These are phyloP conservation scores for Bacterosira constricta DNA, from an alignment of 108 stramenopile species.

Conservation along the genomic window DNA sequence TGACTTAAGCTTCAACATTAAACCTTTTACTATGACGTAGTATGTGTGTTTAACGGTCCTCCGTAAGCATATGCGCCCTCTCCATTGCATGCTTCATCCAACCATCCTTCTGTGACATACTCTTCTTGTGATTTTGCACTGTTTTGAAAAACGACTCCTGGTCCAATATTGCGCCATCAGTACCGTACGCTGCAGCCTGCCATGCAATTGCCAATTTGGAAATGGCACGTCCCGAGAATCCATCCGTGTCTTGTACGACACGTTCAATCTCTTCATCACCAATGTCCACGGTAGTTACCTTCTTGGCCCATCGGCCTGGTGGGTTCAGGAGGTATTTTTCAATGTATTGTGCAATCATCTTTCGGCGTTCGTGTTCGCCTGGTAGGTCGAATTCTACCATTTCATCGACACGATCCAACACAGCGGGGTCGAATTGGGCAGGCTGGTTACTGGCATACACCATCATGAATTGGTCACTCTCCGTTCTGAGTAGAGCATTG, in stretches of 20 bases:
- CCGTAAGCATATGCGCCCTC: conserved; percentile 69
- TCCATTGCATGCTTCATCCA: conserved; percentile 82
- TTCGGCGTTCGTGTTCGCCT: conserved; percentile 82
- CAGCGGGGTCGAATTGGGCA: conserved; percentile 95
- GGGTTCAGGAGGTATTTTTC: conserved; percentile 93
- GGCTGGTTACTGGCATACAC: conserved; percentile 99
- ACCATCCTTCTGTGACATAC: conserved; percentile 77
- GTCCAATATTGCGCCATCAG: conserved; percentile 84
- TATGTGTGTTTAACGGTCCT: conserved; percentile 54
- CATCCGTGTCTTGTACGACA: conserved; percentile 89
- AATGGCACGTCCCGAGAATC: conserved; percentile 97
- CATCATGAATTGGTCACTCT: conserved; percentile 99
- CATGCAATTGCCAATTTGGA: conserved; percentile 98
- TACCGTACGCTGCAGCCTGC: conserved; percentile 98
- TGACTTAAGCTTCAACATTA: too few relatives aligned
- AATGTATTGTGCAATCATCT: conserved; percentile 96
- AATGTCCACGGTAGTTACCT: conserved; percentile 80
- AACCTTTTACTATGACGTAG: not conserved
- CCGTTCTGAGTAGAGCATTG: conserved; percentile 53
- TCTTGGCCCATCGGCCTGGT: conserved; percentile 73
- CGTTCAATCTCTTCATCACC: conserved; percentile 84
- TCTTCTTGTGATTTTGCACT: conserved; percentile 81
- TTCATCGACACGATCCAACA: conserved; percentile 99
- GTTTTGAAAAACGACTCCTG: conserved; percentile 81
- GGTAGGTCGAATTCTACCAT: conserved; percentile 97